A percentile compares a stretch with the other conserved stretches of the same genome.
phyloP scores from a whole-genome alignment of 2,329 filamentous ascomycete genomes.

The Sporothrix variecibatus region DNA sequence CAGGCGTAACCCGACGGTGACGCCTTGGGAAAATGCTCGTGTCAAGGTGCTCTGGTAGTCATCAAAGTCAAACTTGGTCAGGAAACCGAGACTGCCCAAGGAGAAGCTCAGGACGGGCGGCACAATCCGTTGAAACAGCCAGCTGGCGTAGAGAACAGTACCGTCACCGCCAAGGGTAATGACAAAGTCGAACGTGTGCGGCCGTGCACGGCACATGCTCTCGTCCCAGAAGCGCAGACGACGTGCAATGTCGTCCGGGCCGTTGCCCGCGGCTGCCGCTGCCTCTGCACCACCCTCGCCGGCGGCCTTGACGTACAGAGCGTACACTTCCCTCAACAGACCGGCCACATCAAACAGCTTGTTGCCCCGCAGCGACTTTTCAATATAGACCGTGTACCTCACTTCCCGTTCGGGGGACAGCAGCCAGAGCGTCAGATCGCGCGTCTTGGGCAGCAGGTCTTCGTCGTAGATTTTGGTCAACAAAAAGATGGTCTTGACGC shows the following conservation, averaged over 20 bases:
- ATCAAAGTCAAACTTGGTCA: conserved; percentile 94
- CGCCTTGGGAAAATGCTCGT: conserved; percentile 75
- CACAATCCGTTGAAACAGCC: conserved; percentile 94
- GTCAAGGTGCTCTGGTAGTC: conserved; percentile 69
- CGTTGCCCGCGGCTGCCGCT: conserved; percentile 29
- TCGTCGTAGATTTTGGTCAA: conserved; percentile 91
- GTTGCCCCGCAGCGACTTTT: conserved; percentile 71
- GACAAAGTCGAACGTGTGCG: conserved; percentile 91
- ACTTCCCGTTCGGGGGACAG: conserved; percentile 68
- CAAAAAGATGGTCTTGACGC: conserved; percentile 80
- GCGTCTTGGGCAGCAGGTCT: conserved; percentile 73
- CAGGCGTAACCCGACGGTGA: conserved; percentile 83
- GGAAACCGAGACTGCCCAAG: conserved; percentile 86
- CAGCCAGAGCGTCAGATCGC: conserved; percentile 79
- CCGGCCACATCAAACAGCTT: conserved; percentile 72
- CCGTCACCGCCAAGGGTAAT: conserved; percentile 92
- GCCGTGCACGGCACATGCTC: conserved; percentile 72
- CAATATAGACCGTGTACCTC: conserved; percentile 78
- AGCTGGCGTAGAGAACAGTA: conserved; percentile 94
- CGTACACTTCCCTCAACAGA: conserved; percentile 62
- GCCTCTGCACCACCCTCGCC: conserved; percentile 35
- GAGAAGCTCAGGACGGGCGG: conserved; percentile 90
- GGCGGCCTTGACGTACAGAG: conserved; percentile 43
- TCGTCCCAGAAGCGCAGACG: conserved; percentile 83
- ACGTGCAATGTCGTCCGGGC: conserved; percentile 40